Percentiles rank a stretch among this genome's conserved stretches.
phyloP scores from a whole-genome alignment of 2,329 filamentous ascomycete species.

The Coleophoma eucalyptorum region DNA sequence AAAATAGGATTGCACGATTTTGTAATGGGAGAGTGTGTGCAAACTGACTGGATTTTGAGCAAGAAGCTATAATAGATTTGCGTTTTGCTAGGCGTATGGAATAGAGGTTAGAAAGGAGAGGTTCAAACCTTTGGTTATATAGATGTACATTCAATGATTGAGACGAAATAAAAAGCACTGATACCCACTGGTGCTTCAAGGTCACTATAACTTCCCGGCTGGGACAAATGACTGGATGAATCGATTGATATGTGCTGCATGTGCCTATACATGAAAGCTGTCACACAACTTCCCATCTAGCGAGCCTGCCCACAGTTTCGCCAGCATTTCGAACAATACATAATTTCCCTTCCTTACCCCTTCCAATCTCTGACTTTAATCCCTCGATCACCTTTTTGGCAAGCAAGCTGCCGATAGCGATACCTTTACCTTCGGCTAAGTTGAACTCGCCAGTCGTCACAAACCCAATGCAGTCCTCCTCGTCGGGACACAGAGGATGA shows the following conservation, averaged over 20 bases:
- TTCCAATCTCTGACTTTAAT: constrained; percentile 17
- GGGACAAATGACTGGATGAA: too few relatives aligned
- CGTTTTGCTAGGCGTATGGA: too few relatives aligned
- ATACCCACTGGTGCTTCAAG: too few relatives aligned
- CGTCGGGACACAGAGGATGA: constrained; percentile 67
- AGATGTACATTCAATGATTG: too few relatives aligned
- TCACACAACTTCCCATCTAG: constrained; percentile 59
- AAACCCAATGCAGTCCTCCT: constrained; percentile 80
- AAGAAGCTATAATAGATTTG: constrained; percentile 24
- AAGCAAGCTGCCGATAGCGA: constrained; percentile 70
- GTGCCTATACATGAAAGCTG: not conserved
- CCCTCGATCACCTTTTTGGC: constrained; percentile 51
- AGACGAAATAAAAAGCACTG: too few relatives aligned
- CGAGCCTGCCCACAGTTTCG: constrained; percentile 74
- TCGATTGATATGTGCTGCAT: not conserved
- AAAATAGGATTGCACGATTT: constrained; percentile 38
- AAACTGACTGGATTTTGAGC: constrained; percentile 38
- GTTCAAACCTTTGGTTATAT: too few relatives aligned
- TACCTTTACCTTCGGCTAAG: constrained; percentile 70
- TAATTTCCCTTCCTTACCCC: constrained; percentile 42
- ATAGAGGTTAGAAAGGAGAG: too few relatives aligned
- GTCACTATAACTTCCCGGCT: too few relatives aligned
- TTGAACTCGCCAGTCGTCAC: constrained; percentile 85
- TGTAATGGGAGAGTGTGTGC: constrained; percentile 33
- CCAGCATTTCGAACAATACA: constrained; percentile 85